Base-by-base conservation (phyloP, 441 rosid genomes). In the Syzygium malaccense region DNA sequence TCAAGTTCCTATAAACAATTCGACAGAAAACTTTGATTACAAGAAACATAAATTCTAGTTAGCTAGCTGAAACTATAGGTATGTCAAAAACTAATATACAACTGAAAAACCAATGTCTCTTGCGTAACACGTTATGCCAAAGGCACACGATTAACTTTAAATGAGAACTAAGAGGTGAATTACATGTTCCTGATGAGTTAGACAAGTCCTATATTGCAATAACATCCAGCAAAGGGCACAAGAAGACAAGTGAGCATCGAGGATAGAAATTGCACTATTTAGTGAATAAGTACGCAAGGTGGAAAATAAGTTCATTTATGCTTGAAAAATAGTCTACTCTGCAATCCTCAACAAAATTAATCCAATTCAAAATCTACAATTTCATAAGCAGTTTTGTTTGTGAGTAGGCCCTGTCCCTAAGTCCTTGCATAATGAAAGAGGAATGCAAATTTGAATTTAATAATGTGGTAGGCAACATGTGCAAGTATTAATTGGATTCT, bases 1-100 rank as follows among this genome's bases (percentile, higher is more conserved):
- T 95, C 91, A 98, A 89, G 93, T 98, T 95, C 96, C 99, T 98
- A 88, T 62, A 92, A 85, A 33, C 51, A 91, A 83, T 37, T 89
- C 87, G 85, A 88, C 80, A 58, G 79, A 88, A 87, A 64, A 60
- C 62, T 79, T 86, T 85, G 56, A 19, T 85, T 58, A 51, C 86
- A 37, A 87, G 86, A 79, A 84, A 87, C 85, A 91, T 14, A 71
- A 15, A n/a, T 28, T 75, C 45, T 58, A 62, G 32, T 86, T 20
- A 28, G 45, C n/a, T 30, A 91, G 88, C 71, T 51, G 75, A 89
- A 86, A 88, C 86, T 87, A 86, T 87, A 85, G 45, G 37, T 8
- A 90, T 26, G 55, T 49, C 86, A 32, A 54, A 85, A 71, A 23
- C 28, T 37, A 71, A 75, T 75, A 37, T 37, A 37, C 14, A 37